phyloP scores from a whole-genome alignment of 129 eudicot genomes.

The Helianthus annuus region DNA sequence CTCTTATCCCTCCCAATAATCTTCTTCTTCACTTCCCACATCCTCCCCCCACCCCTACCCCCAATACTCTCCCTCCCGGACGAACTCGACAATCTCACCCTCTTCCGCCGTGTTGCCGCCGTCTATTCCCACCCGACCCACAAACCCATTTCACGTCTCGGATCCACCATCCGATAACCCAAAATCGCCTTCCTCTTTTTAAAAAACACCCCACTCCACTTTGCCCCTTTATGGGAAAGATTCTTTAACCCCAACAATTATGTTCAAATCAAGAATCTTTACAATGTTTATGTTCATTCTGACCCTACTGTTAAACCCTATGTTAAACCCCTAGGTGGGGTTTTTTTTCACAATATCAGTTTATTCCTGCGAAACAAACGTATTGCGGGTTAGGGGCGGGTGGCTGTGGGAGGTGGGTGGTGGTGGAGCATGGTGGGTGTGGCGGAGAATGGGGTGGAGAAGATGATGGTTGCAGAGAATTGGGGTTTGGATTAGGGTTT shows the following conservation, averaged over 20 bases:
- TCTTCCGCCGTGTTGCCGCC: conserved; percentile 64
- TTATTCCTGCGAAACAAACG: conserved; percentile 54
- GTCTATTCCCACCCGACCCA: conserved; percentile 42
- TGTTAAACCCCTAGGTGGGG: conserved; percentile 49
- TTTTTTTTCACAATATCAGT: conserved; percentile 39
- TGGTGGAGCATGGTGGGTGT: no score
- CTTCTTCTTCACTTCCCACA: conserved; percentile 49
- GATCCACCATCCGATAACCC: conserved; percentile 52
- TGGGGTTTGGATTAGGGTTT: no score
- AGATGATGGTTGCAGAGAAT: no score
- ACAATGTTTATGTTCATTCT: conserved; percentile 72
- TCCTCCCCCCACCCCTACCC: conserved; percentile 51
- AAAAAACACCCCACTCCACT: conserved; percentile 62
- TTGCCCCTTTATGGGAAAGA: conserved; percentile 67
- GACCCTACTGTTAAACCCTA: conserved; percentile 52
- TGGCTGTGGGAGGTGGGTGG: no score
- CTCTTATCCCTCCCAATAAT: conserved; percentile 55
- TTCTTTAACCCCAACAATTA: conserved; percentile 41
- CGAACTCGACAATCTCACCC: conserved; percentile 81
- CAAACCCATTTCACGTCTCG: conserved; percentile 41
- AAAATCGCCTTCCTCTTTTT: conserved; percentile 84
- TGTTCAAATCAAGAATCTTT: conserved; percentile 28
- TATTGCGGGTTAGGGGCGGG: no score
- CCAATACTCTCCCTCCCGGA: conserved; percentile 62
- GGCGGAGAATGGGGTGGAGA: no score